Base-by-base conservation (phyloP, 768 basidiomycete species). In the Tricholoma hemisulphureum region DNA sequence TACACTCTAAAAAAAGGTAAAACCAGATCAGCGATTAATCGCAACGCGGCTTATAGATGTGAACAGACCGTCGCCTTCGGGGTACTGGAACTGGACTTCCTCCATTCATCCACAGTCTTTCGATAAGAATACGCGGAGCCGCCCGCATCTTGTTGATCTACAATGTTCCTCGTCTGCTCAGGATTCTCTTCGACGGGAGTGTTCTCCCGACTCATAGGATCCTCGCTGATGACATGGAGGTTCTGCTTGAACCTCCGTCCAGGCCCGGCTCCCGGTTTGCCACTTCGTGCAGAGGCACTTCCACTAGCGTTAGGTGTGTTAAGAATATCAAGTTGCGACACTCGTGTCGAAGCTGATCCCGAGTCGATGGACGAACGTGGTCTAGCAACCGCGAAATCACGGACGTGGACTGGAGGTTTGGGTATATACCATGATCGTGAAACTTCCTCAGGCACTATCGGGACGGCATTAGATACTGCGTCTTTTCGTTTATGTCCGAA, bases 201-300 rank as follows among this genome's bases (percentile, higher is more conserved):
- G 52, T 64, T 59, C 16, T 60, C 69, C 29, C 73, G 60, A 59
- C 73, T 76, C 52, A 62, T 58, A 8, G 74, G 70, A 55, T 77
- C 69, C 61, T 80, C 78, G 45, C 70, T 73, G 61, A 80, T 80
- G 50, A 72, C 69, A 49, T 69, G 75, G 56, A 78, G 63, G 60
- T 67, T 68, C 49, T 69, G 69, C 49, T 58, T 73, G 18, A 66
- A 49, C 50, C 55, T 65, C 61, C 60, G 61, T 45, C 53, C 57
- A 23, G 43, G 39, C 24, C 48, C n/a, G n/a, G 26, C 49, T 9
- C 41, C 34, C 54, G 51, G 49, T 65, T 39, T 69, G 13, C 61
- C 63, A 51, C 70, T 70, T 43, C 61, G 57, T 24, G 65, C 64
- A 52, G 69, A 67, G 43, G 66, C 56, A 26, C 65, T 65, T 49